Evolutionary conservation across 2,329 filamentous ascomycete species (phyloP), one percentile per base, ranked within the genome.

Genomic region (Rhynchosporium agropyri): DNA sequence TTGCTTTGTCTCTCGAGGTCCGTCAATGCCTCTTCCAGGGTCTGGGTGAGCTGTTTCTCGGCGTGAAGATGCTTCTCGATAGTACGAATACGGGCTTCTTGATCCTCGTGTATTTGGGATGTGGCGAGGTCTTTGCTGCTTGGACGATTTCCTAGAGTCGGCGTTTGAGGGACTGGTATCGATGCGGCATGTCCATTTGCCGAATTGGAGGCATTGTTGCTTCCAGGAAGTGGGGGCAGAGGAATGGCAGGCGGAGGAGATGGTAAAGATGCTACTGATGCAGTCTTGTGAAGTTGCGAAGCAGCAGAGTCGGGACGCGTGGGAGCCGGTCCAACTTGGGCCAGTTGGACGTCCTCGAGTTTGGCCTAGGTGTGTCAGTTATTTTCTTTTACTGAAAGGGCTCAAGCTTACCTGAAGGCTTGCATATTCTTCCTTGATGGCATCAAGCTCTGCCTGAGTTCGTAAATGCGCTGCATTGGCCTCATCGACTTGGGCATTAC

Each of bases 21-120:
- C 2, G 92, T 94, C 36, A 99, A 86, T 6, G 95, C 95, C 78
- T 98, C 94, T 76, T 99, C 95, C 45, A 99, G 84, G 2, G 94
- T 98, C 54, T 91, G 89, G 0, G 94, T 99, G 63, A 99, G 87
- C 76, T 98, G 94, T 75, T 96, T 96, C 81, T 99, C 95, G 3
- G 95, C 95, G 68, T 90, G 89, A 29, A 99, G 84, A 74, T 98
- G 92, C 80, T 97, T 98, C 81, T 99, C 94, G 67, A 99, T 96
- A 6, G 92, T 96, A 64, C 90, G 89, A 74, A 99, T 96, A 67
- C 93, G 92, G 49, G 91, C 90, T 75, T 99, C 95, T 76, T 97
- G 93, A 71, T 99, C 95, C 73, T 98, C 94, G 64, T 94, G 86
- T 68, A 96, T 84, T 72, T 97, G 93, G 56, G 88, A 85, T 63